Conservation (phyloP, 257 asterid genomes). For the Solanum megistacrolobum region DNA sequence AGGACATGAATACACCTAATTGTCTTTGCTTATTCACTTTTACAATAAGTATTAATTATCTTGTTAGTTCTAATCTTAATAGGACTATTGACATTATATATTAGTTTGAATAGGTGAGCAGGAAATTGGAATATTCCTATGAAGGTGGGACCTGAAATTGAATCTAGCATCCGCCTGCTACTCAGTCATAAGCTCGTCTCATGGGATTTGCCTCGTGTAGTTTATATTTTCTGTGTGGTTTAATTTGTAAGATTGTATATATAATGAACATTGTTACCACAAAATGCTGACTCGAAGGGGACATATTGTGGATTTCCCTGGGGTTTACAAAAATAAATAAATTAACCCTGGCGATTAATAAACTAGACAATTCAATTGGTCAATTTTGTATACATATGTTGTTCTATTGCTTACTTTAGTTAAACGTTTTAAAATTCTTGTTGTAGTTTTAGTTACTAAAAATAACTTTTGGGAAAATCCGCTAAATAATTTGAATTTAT, state of each 20-base stretch:
- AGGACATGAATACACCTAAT: too few relatives aligned
- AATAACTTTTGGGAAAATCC: neutral
- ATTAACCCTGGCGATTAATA: neutral
- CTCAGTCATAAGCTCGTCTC: too few relatives aligned
- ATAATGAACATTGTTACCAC: too few relatives aligned
- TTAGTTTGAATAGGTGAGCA: neutral
- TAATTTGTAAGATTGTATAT: too few relatives aligned
- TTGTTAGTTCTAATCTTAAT: neutral
- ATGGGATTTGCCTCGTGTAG: too few relatives aligned
- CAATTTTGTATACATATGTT: neutral
- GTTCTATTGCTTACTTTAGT: neutral
- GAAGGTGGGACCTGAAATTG: neutral
- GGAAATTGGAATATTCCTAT: neutral
- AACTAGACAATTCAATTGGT: neutral
- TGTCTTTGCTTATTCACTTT: too few relatives aligned
- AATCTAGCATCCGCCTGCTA: too few relatives aligned
- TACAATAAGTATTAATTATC: too few relatives aligned
- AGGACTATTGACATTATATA: neutral
- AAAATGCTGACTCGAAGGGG: too few relatives aligned
- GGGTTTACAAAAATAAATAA: too few relatives aligned
- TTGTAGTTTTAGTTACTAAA: neutral
- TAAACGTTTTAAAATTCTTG: neutral
- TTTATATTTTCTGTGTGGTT: too few relatives aligned
- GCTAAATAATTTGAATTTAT: neutral
- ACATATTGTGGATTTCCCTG: too few relatives aligned